Evolutionary conservation across 345 rosid genomes (phyloP).

Genomic region (Stellera chamaejasme): DNA sequence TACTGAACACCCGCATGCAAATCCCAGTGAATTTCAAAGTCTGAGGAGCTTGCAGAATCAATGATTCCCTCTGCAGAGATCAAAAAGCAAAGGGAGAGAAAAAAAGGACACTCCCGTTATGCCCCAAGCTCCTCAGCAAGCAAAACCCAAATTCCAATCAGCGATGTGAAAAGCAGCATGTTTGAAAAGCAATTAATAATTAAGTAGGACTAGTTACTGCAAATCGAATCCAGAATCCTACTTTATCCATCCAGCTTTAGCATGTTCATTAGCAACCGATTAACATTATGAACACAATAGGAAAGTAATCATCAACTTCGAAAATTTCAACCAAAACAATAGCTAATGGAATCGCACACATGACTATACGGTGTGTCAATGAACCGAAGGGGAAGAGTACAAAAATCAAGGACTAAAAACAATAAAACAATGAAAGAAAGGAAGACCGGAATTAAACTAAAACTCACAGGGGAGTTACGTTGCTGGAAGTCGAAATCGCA

Average conservation of each 20-base stretch:
- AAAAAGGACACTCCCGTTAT: neutral
- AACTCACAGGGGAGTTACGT: conserved; percentile 8
- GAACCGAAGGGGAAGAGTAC: neutral
- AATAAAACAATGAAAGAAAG: neutral
- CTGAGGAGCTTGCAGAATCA: conserved; percentile 1
- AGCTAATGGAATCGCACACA: conserved; percentile 2
- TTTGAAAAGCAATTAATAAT: neutral
- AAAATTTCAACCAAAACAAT: neutral
- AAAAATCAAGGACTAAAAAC: neutral
- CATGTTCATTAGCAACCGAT: no score
- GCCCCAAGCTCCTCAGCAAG: conserved; percentile 11
- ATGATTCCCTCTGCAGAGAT: neutral
- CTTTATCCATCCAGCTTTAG: no score
- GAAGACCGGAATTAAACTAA: neutral
- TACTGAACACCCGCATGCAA: conserved; percentile 9
- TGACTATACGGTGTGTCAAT: neutral
- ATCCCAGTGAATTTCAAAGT: conserved; percentile 12
- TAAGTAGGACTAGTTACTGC: neutral
- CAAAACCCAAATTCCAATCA: conserved; percentile 13
- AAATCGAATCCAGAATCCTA: neutral
- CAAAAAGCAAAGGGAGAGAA: neutral
- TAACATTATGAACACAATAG: neutral
- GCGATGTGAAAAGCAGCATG: conserved; percentile 4
- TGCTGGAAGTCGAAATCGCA: conserved; percentile 9
- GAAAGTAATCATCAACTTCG: neutral